These are phyloP conservation scores for Talaromyces atroroseus DNA, from an alignment of 2,329 filamentous ascomycete genomes.

Conservation along the genomic window DNA sequence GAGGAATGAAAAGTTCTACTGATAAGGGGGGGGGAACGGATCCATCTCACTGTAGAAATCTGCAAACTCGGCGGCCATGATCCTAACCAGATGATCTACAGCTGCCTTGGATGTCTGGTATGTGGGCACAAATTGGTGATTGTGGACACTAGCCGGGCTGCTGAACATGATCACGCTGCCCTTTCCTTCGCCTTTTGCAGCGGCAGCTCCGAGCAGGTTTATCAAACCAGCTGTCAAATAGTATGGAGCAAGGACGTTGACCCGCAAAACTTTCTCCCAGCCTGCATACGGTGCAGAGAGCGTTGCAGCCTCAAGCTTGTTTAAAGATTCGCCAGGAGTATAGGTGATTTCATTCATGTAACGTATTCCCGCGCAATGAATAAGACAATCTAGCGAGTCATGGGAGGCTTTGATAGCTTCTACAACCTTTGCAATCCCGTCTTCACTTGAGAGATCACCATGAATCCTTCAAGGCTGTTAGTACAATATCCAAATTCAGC, in stretches of 20 bases:
- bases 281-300: conserved; percentile 13
- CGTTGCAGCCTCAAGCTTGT: conserved; percentile 13
- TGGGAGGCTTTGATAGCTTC: conserved; percentile 6
- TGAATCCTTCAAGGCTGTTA: conserved; percentile 4
- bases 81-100: conserved; percentile 3
- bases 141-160: conserved; percentile 20
- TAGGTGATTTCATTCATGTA: conserved; percentile 14
- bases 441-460: conserved; percentile 14
- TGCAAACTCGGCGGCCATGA: conserved; percentile 3
- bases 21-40: neutral
- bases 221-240: conserved; percentile 18
- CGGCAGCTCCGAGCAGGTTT: conserved; percentile 15
- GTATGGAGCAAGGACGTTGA: conserved; percentile 18
- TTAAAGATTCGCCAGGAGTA: conserved; percentile 12
- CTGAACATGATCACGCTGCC: conserved; percentile 19
- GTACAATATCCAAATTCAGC: neutral
- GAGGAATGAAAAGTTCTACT: neutral
- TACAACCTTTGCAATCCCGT: conserved; percentile 12
- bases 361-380: conserved; percentile 15
- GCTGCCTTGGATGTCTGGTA: conserved; percentile 16
- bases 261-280: conserved; percentile 14
- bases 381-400: conserved; percentile 10
- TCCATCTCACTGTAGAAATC: neutral
- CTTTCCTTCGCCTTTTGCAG: conserved; percentile 16
- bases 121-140: conserved; percentile 15